Conservation (phyloP, 345 rosid genomes). For the Psidium friedrichsthalianum region DNA sequence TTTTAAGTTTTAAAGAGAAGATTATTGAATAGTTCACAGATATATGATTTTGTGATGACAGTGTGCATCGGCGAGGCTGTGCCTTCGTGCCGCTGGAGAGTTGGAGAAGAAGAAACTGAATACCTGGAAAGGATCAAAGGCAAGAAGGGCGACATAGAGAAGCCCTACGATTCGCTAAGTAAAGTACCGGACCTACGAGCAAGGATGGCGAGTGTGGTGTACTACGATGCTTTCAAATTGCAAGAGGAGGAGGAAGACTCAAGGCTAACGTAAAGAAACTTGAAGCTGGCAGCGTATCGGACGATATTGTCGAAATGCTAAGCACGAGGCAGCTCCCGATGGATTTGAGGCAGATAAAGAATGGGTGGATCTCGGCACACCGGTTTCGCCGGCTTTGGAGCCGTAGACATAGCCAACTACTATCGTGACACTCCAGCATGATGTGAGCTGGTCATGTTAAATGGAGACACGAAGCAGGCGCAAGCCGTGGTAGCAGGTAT, state of each 20-base stretch:
- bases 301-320: slow-evolving; percentile 57
- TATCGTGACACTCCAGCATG: slow-evolving; percentile 62
- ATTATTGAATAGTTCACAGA: not conserved
- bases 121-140: slow-evolving; percentile 7
- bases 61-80: not conserved
- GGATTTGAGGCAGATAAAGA: slow-evolving; percentile 23
- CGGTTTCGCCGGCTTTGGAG: slow-evolving; percentile 41
- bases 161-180: not conserved
- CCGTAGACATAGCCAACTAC: slow-evolving; percentile 79
- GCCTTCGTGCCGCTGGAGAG: slow-evolving; percentile 50
- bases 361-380: slow-evolving; percentile 40
- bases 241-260: slow-evolving; percentile 29
- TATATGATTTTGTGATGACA: not conserved
- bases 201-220: slow-evolving; percentile 21
- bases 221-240: slow-evolving; percentile 54
- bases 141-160: slow-evolving; percentile 13
- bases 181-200: slow-evolving; percentile 23
- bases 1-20: not conserved
- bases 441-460: slow-evolving; percentile 70
- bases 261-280: slow-evolving; percentile 59
- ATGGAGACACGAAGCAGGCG: slow-evolving; percentile 38
- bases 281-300: slow-evolving; percentile 58
- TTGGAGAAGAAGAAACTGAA: slow-evolving; percentile 36
- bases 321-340: slow-evolving; percentile 57
- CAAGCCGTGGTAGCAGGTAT: slow-evolving; percentile 48